A percentile compares a stretch with the other conserved stretches of the same genome.
Conservation (phyloP, 495 filamentous ascomycete species). For the Aspergillus baeticus region DNA sequence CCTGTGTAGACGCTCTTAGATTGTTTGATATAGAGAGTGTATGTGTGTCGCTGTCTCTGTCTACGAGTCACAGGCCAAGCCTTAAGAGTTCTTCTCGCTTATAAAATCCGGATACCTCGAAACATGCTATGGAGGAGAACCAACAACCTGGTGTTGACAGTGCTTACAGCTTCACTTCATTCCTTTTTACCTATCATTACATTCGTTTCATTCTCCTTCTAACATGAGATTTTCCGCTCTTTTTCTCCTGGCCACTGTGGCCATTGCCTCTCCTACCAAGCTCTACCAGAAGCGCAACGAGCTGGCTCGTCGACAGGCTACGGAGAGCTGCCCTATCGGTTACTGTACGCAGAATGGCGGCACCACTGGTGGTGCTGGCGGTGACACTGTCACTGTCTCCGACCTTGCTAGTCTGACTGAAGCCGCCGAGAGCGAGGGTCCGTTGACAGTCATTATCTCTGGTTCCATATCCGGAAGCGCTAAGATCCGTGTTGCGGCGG, state of each 20-base stretch:
- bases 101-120: no score
- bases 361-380: constrained; percentile 9
- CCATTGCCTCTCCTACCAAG: constrained; percentile 6
- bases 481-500: background rate
- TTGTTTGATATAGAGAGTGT: no score
- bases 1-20: no score
- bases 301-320: constrained; percentile 6
- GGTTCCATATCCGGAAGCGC: constrained; percentile 7
- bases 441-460: constrained; percentile 10
- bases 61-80: no score
- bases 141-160: no score
- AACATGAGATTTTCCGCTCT: background rate
- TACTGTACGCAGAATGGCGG: constrained; percentile 13
- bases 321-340: constrained; percentile 8
- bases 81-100: no score
- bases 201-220: no score
- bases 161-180: no score
- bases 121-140: no score
- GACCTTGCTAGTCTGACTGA: constrained; percentile 5
- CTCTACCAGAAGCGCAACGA: background rate
- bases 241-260: constrained; percentile 2
- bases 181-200: no score
- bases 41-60: no score
- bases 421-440: constrained; percentile 5
- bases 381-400: constrained; percentile 4